Base-by-base conservation (phyloP, 768 basidiomycete species). In the Chlorophyllum brunneum region DNA sequence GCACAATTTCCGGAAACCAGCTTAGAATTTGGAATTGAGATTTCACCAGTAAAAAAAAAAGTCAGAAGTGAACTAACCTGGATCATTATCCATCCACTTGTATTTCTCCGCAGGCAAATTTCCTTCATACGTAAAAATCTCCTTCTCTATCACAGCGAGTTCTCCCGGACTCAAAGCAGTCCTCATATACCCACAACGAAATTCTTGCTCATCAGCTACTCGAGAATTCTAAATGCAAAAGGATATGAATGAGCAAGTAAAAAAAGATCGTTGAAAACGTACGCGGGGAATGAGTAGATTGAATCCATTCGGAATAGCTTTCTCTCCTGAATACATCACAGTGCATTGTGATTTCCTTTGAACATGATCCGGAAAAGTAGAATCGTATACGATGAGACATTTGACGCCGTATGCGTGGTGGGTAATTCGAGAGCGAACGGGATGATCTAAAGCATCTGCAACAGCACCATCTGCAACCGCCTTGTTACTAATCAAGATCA, bases 341-440 rank as follows among this genome's bases (percentile, higher is more conserved):
- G 61, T 56, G 20, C 37, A 49, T 46, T 59, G 58, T 51, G 41
- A 42, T n/a, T n/a, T 42, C 8, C 67, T 69, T 8, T 57, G 33
- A 18, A 59, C 48, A 50, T 80, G 79, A 5, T 77, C 77, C 0
- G 49, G 51, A 30, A 75, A 62, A 1, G 47, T 48, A 0, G 57
- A 23, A 29, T 74, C 66, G 24, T 58, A 78, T 0, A 56, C 54
- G 2, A 65, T 44, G 22, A 49, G 55, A 54, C 67, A 67, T 10
- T 64, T 56, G 0, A 65, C 65, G 5, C 78, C 78, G 47, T 76
- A 78, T 0, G 72, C 72, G 41, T 62, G 53, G 41, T 63, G 68
- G 4, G 74, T 62, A 13, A 78, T 65, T 20, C 78, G 68, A 5
- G 65, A 64, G 7, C 67, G 65, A 2, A 79, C 75, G 5, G 69